Evolutionary conservation across 2,329 filamentous ascomycete genomes (phyloP).

Genomic region (Berkeleyomyces basicola): DNA sequence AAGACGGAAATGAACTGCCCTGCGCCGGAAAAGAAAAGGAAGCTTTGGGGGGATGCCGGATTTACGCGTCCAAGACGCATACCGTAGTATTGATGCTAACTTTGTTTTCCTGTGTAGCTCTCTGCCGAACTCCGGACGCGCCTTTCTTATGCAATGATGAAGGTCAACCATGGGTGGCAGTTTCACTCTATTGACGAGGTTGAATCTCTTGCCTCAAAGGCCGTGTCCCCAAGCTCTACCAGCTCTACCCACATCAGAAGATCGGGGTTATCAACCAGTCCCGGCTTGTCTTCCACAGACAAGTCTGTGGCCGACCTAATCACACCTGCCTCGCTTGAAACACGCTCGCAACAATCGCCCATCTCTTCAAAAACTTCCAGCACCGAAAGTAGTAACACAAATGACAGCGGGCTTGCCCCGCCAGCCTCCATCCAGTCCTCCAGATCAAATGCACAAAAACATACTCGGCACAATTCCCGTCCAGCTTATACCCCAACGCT

Average conservation of each 20-base stretch:
- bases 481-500: slow-evolving; percentile 33
- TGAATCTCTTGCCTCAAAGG: slow-evolving; percentile 55
- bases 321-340: slow-evolving; percentile 5
- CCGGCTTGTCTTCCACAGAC: slow-evolving; percentile 18
- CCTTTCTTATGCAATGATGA: slow-evolving; percentile 84
- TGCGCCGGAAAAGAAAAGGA: neutral
- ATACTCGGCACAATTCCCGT: slow-evolving; percentile 32
- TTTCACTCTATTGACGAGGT: slow-evolving; percentile 61
- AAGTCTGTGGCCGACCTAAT: slow-evolving; percentile 5
- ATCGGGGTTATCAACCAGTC: slow-evolving; percentile 37
- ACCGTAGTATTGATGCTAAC: neutral
- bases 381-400: neutral
- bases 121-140: slow-evolving; percentile 68
- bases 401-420: slow-evolving; percentile 27
- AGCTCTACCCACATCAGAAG: slow-evolving; percentile 37
- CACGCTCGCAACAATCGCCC: slow-evolving; percentile 9
- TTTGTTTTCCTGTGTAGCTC: slow-evolving; percentile 31
- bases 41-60: neutral
- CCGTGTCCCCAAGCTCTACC: slow-evolving; percentile 45
- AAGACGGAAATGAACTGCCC: neutral
- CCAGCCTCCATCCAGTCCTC: slow-evolving; percentile 39
- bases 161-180: slow-evolving; percentile 83
- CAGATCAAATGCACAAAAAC: slow-evolving; percentile 20
- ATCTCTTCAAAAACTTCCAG: neutral
- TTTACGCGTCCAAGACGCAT: neutral